A percentile compares a stretch with the other conserved stretches of the same genome.
These are phyloP conservation scores for Madurella mycetomatis DNA, from an alignment of 2,329 filamentous ascomycete species.

Conservation along the genomic window DNA sequence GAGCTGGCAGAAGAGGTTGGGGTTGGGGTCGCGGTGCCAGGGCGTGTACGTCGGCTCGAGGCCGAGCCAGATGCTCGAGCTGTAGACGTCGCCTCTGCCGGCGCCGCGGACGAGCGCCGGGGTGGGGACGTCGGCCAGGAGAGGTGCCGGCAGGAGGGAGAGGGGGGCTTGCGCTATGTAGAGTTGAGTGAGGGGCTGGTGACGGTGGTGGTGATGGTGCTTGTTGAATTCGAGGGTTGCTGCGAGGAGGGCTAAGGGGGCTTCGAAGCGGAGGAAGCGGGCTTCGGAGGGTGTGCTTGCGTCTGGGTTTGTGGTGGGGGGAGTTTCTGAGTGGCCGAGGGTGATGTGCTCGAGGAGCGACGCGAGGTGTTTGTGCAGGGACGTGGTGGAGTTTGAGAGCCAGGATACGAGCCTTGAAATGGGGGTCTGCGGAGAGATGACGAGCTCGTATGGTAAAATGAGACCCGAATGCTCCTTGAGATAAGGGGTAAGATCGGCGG, in stretches of 20 bases:
- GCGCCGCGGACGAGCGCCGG: conserved; percentile 59
- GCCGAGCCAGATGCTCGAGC: conserved; percentile 83
- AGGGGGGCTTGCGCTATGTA: conserved; percentile 85
- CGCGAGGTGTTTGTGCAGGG: conserved; percentile 4
- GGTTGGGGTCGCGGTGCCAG: conserved; percentile 88
- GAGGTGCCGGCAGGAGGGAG: conserved; percentile 56
- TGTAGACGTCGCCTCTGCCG: conserved; percentile 81
- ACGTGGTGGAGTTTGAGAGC: conserved; percentile 1
- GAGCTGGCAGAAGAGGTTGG: conserved; percentile 85
- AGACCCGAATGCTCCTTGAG: conserved; percentile 31
- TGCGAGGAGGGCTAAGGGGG: conserved; percentile 61
- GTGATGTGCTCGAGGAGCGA: conserved; percentile 2
- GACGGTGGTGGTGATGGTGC: conserved; percentile 13
- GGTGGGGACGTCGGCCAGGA: conserved; percentile 63
- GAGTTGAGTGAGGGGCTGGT: conserved; percentile 40
- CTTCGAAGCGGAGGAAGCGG: conserved; percentile 52
- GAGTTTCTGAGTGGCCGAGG: neutral
- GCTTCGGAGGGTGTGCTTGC: neutral
- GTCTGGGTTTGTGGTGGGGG: neutral
- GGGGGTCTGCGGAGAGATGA: conserved; percentile 16
- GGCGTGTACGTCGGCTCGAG: conserved; percentile 83
- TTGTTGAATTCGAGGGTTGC: conserved; percentile 49
- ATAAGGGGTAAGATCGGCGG: conserved; percentile 24
- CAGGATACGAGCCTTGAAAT: conserved; percentile 6
- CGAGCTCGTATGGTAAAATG: conserved; percentile 39